These are phyloP conservation scores for Vigna mungo DNA, from an alignment of 306 rosid species.

Conservation along the genomic window DNA sequence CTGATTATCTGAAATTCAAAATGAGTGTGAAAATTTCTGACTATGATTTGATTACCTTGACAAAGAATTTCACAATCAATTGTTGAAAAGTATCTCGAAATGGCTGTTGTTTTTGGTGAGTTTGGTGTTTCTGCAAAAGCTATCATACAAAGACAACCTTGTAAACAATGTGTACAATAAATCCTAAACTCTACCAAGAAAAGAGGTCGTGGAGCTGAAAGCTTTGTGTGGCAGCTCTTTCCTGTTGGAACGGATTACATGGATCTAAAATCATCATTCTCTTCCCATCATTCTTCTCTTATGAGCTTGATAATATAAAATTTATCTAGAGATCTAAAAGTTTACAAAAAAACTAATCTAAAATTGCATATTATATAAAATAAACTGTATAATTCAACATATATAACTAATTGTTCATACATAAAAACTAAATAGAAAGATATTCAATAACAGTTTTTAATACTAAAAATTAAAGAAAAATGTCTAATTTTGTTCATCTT, in stretches of 20 bases:
- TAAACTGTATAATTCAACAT: too few species aligned
- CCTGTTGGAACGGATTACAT: conserved; percentile 96
- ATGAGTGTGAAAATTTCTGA: conserved; percentile 37
- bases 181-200: conserved; percentile 78
- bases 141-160: conserved; percentile 64
- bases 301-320: too few species aligned
- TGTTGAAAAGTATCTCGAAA: conserved; percentile 73
- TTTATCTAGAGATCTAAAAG: too few species aligned
- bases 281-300: too few species aligned
- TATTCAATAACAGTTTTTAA: too few species aligned
- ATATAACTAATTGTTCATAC: too few species aligned
- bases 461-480: too few species aligned
- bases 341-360: too few species aligned
- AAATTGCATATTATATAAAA: too few species aligned
- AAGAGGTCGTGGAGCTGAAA: conserved; percentile 94
- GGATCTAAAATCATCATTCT: conserved; percentile 47
- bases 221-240: conserved; percentile 90
- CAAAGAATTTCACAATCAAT: conserved; percentile 67
- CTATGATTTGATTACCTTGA: conserved; percentile 37
- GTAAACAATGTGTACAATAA: conserved; percentile 66
- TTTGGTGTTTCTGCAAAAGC: conserved; percentile 86
- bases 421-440: too few species aligned
- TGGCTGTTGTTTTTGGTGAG: conserved; percentile 86
- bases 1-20: neutral
- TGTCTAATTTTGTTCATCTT: too few species aligned